Percentiles rank a stretch among this genome's conserved stretches.
Conservation (phyloP, 2,329 filamentous ascomycete species). For the Botrytis elliptica region DNA sequence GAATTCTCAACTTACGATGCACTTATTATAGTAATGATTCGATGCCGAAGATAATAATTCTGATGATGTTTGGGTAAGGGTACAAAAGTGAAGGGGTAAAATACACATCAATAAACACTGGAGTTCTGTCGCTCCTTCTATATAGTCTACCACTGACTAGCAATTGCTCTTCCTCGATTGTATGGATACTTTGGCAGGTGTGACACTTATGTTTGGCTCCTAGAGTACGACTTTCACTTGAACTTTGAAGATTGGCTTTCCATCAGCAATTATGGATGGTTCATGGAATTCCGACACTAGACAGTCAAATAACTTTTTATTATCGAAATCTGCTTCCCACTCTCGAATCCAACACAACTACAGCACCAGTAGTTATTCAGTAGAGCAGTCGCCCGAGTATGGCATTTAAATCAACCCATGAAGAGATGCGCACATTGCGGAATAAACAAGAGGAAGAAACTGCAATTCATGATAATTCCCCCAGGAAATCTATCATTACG, state of each 20-base stretch:
- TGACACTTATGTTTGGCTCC: not conserved
- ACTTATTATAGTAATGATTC: constrained; percentile 26
- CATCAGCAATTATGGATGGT: not conserved
- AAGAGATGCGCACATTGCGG: not conserved
- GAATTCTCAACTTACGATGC: constrained; percentile 21
- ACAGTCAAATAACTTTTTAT: not conserved
- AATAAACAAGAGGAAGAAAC: not conserved
- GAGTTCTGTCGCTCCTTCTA: constrained; percentile 13
- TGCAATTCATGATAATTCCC: not conserved
- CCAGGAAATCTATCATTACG: not conserved
- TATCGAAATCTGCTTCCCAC: not conserved
- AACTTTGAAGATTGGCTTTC: not conserved
- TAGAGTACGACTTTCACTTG: not conserved
- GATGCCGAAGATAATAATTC: constrained; percentile 22
- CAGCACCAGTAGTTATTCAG: not conserved
- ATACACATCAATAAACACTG: not conserved
- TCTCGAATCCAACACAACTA: not conserved
- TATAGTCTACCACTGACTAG: not conserved
- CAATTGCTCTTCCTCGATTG: not conserved
- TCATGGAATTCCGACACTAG: not conserved
- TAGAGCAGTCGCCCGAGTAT: not conserved
- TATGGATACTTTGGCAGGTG: not conserved
- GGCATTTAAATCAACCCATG: not conserved
- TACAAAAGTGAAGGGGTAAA: not conserved
- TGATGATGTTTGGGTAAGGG: constrained; percentile 16